Conservation (phyloP, 2,329 filamentous ascomycete genomes). For the Cercospora sp. region DNA sequence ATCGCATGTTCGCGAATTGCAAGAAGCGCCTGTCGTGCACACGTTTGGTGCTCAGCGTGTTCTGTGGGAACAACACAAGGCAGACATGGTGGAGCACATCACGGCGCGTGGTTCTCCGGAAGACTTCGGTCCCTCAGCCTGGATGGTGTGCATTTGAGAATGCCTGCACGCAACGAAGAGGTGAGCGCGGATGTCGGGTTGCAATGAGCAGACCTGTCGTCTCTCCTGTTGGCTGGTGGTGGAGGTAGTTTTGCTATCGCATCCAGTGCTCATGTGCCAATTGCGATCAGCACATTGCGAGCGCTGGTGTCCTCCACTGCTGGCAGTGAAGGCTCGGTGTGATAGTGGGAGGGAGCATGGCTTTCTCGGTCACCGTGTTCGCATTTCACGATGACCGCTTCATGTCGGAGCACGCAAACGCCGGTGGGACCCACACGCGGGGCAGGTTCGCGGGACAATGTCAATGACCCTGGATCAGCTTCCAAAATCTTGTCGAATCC, state of each 20-base stretch:
- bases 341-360: not conserved
- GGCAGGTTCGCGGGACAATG: constrained; percentile 4
- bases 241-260: not conserved
- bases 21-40: not conserved
- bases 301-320: not conserved
- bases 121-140: not conserved
- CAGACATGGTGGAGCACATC: not conserved
- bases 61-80: not conserved
- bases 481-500: constrained; percentile 5
- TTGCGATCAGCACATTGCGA: not conserved
- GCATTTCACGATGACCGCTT: not conserved
- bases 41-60: not conserved
- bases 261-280: not conserved
- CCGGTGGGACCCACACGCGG: not conserved
- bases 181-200: not conserved
- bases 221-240: not conserved
- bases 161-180: not conserved
- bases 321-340: not conserved
- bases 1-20: not conserved
- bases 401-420: constrained; percentile 1
- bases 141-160: not conserved
- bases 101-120: not conserved
- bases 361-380: not conserved
- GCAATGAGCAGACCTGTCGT: not conserved
- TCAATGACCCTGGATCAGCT: not conserved